Conservation (phyloP, 805 yeast species). For the Lachancea quebecensis region DNA sequence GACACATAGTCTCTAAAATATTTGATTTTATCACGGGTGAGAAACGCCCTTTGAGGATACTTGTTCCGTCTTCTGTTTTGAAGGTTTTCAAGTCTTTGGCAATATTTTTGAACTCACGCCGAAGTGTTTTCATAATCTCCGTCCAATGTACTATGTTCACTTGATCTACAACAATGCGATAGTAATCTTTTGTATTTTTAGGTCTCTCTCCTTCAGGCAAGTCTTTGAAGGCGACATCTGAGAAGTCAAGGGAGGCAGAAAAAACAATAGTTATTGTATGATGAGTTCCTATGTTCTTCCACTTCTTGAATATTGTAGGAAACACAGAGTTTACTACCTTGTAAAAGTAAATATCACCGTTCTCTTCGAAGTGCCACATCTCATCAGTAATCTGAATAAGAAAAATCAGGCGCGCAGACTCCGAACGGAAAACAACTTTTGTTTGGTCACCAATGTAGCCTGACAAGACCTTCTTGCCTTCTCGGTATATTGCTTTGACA, state of each 20-base stretch:
- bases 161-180: slow-evolving; percentile 91
- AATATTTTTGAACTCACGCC: slow-evolving; percentile 80
- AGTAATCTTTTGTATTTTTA: slow-evolving; percentile 65
- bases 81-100: slow-evolving; percentile 60
- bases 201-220: slow-evolving; percentile 68
- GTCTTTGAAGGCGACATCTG: slow-evolving; percentile 45
- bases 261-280: slow-evolving; percentile 90
- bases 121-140: slow-evolving; percentile 78
- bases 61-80: slow-evolving; percentile 29
- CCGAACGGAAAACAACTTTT: slow-evolving; percentile 80
- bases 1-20: slow-evolving; percentile 75
- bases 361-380: slow-evolving; percentile 98
- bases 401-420: slow-evolving; percentile 76
- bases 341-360: slow-evolving; percentile 90
- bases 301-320: slow-evolving; percentile 79
- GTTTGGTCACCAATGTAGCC: slow-evolving; percentile 72
- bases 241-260: slow-evolving; percentile 61
- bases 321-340: slow-evolving; percentile 86
- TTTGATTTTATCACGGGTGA: slow-evolving; percentile 89
- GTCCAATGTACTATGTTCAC: slow-evolving; percentile 86
- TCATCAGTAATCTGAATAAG: slow-evolving; percentile 86
- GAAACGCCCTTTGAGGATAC: slow-evolving; percentile 50
- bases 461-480: slow-evolving; percentile 65
- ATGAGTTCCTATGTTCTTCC: slow-evolving; percentile 83
- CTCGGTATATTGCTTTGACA: slow-evolving; percentile 52